Conservation (phyloP, 2,329 filamentous ascomycete genomes). For the Cladophialophora yegresii region DNA sequence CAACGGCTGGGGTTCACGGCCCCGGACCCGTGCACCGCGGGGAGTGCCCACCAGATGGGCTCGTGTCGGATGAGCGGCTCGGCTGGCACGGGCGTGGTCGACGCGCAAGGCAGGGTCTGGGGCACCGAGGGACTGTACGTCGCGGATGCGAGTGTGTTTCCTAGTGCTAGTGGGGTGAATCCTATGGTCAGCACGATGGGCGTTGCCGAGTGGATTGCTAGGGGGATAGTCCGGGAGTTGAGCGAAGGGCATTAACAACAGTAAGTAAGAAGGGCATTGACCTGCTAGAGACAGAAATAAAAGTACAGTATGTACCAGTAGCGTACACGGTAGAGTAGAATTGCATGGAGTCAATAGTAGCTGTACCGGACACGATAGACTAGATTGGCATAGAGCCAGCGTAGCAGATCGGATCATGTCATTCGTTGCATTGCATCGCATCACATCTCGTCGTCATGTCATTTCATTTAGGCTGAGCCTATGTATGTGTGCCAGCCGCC, state of each 20-base stretch:
- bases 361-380: not conserved
- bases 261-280: too few relatives aligned
- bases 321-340: not conserved
- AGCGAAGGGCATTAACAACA: not conserved
- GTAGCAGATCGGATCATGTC: not conserved
- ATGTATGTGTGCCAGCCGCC: not conserved
- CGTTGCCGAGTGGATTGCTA: slow-evolving; percentile 51
- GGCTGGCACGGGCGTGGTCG: slow-evolving; percentile 48
- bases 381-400: not conserved
- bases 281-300: not conserved
- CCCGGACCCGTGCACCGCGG: slow-evolving; percentile 48
- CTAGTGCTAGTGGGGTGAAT: slow-evolving; percentile 55
- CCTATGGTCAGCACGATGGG: slow-evolving; percentile 57
- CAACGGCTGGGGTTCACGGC: slow-evolving; percentile 50
- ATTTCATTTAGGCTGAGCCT: not conserved
- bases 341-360: not conserved
- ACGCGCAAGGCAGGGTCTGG: slow-evolving; percentile 51
- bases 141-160: slow-evolving; percentile 54
- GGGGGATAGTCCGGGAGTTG: slow-evolving; percentile 39
- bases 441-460: not conserved
- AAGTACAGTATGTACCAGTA: not conserved
- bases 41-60: slow-evolving; percentile 55
- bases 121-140: slow-evolving; percentile 51
- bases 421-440: not conserved
- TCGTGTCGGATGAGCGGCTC: slow-evolving; percentile 52